Evolutionary conservation across 768 basidiomycete species (phyloP), one percentile per base, ranked within the genome.

Genomic region (Phaeotremella skinneri): DNA sequence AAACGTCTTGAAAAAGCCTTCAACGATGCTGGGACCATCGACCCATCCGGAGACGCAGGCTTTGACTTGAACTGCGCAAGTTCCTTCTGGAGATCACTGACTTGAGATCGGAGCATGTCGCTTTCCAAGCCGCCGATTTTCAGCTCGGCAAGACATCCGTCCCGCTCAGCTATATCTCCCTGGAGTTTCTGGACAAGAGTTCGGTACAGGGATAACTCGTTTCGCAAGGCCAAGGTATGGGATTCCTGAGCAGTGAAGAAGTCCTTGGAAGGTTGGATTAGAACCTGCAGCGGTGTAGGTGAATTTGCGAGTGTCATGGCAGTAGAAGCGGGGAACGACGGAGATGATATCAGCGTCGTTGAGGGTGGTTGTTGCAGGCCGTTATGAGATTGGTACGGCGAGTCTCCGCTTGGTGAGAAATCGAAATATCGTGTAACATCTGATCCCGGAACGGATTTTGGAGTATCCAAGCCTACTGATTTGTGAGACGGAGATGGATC

Each of bases 211-310:
- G 61, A 53, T 31, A 73, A 49, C 37, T 70, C 69, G 16, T 61
- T 49, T 7, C 29, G 20, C 7, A 73, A 43, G 2, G 72, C 69
- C 1, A 65, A 29, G 4, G 69, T 63, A 49, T 70, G 72, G 9
- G 67, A 48, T 3, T 56, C 43, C 7, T 73, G 72, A 26, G 72
- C 72, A 20, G 63, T 63, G 29, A 73, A 63, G 29, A 73, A 49
- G 4, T 54, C 62, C 47, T 64, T 55, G 4, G 67, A 69, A 9
- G 72, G 72, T 21, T 58, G 6, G 20, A 66, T 47, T 3, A 70
- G 52, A 21, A 49, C 56, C 6, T 20, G 43, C 25, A 49, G 31
- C 25, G 49, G 25, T 17, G 31, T 42, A 11, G 30, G 51, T 11
- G 56, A 50, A n/a, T 2, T 16, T 34, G 14, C 49, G 52, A 17